These are phyloP conservation scores for Nicotiana tomentosiformis DNA, from an alignment of 257 asterid genomes.

Conservation along the genomic window DNA sequence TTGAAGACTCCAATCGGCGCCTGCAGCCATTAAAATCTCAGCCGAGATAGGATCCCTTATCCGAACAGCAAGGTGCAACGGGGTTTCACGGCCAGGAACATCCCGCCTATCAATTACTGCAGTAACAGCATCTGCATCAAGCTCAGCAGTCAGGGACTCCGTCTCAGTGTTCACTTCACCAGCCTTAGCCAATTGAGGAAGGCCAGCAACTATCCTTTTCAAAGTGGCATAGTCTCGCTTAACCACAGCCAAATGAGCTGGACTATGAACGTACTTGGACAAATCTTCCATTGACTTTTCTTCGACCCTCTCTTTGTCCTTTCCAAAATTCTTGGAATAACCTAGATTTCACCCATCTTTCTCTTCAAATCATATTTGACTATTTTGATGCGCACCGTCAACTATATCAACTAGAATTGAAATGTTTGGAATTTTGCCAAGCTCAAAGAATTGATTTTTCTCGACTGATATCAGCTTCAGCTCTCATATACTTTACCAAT, in stretches of 20 bases:
- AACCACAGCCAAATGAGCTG: conserved; percentile 81
- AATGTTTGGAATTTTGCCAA: conserved; percentile 20
- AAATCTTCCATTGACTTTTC: conserved; percentile 65
- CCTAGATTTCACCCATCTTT: conserved; percentile 22
- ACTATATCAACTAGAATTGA: background rate
- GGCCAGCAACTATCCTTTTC: conserved; percentile 59
- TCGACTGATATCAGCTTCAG: conserved; percentile 10
- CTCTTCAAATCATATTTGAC: background rate
- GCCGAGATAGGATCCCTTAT: conserved; percentile 71
- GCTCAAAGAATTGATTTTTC: conserved; percentile 9
- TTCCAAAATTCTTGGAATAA: conserved; percentile 21
- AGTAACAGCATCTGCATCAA: conserved; percentile 72
- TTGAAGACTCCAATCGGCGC: conserved; percentile 99
- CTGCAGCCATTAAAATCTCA: conserved; percentile 96
- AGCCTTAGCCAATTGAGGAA: conserved; percentile 77
- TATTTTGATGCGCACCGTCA: background rate
- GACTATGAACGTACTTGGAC: conserved; percentile 73
- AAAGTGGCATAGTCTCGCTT: conserved; percentile 56
- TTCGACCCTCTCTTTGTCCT: conserved; percentile 11
- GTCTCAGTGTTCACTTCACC: conserved; percentile 85
- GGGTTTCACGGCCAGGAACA: conserved; percentile 97
- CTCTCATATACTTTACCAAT: conserved; percentile 5
- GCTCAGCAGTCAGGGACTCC: conserved; percentile 82
- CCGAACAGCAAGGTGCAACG: conserved; percentile 88
- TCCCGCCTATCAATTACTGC: conserved; percentile 83